These are phyloP conservation scores for Didymosphaeria variabile DNA, from an alignment of 2,329 filamentous ascomycete genomes.

Conservation along the genomic window DNA sequence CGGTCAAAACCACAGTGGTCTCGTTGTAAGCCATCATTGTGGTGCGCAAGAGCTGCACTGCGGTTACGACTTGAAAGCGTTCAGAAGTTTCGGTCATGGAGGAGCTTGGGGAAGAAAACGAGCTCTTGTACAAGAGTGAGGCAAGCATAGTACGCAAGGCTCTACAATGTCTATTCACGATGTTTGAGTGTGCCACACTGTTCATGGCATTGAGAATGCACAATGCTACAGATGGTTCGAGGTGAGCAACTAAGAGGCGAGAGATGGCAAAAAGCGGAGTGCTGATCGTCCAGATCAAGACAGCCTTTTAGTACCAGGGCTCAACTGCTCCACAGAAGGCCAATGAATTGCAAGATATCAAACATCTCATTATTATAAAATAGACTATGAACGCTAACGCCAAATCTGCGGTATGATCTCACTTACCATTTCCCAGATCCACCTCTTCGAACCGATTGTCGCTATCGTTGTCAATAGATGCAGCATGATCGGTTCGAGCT, in stretches of 20 bases:
- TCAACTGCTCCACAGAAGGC: too few relatives aligned
- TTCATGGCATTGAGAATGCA: too few relatives aligned
- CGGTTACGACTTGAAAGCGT: neutral
- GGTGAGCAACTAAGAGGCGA: too few relatives aligned
- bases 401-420: neutral
- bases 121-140: neutral
- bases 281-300: too few relatives aligned
- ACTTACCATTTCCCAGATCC: neutral
- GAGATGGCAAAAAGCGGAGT: too few relatives aligned
- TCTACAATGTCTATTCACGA: too few relatives aligned
- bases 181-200: too few relatives aligned
- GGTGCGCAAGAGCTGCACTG: neutral
- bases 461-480: neutral
- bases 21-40: neutral
- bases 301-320: too few relatives aligned
- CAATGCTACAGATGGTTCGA: too few relatives aligned
- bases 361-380: neutral
- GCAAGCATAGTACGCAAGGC: too few relatives aligned
- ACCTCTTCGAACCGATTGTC: neutral
- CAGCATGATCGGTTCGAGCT: neutral
- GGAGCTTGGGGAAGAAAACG: too few relatives aligned
- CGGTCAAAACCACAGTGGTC: neutral
- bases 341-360: too few relatives aligned
- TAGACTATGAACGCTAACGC: neutral
- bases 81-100: neutral